Percentiles rank a stretch among this genome's conserved stretches.
These are phyloP conservation scores for Aechmea fasciata DNA, from an alignment of 176 grass and related monocot genomes.

Conservation along the genomic window DNA sequence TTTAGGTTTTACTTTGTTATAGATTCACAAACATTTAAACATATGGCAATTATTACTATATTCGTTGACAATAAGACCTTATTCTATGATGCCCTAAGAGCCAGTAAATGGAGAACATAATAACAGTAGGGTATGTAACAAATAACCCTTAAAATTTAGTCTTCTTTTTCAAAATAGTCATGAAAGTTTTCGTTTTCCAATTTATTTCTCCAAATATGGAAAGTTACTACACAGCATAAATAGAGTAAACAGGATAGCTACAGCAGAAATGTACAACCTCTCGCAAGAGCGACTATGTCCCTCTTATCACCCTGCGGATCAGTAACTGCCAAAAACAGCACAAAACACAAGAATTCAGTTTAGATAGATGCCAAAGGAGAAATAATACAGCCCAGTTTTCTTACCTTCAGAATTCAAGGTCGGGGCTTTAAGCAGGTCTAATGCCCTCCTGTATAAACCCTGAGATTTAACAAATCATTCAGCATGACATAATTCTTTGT, in stretches of 20 bases:
- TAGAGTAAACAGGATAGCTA: background rate
- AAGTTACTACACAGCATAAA: conserved; percentile 9
- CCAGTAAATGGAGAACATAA: too few relatives aligned
- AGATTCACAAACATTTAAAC: too few relatives aligned
- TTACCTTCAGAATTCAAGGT: conserved; percentile 62
- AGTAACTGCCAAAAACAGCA: conserved; percentile 29
- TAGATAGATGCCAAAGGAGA: conserved; percentile 1
- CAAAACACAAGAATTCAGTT: background rate
- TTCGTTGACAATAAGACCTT: too few relatives aligned
- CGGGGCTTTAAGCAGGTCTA: conserved; percentile 88
- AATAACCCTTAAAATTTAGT: too few relatives aligned
- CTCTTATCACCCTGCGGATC: conserved; percentile 33
- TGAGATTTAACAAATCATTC: conserved; percentile 24
- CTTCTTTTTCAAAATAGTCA: background rate
- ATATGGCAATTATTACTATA: too few relatives aligned
- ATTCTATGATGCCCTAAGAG: too few relatives aligned
- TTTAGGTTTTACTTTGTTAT: too few relatives aligned
- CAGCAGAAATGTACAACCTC: conserved; percentile 46
- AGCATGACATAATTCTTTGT: background rate
- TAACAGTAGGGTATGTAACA: too few relatives aligned
- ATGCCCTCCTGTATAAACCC: conserved; percentile 83
- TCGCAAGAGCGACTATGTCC: conserved; percentile 71
- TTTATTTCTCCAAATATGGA: background rate
- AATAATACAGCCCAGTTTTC: conserved; percentile 16
- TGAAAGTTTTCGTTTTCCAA: background rate